Evolutionary conservation across 306 rosid species (phyloP), one percentile per base, ranked within the genome.

Genomic region (Cucurbita moschata): DNA sequence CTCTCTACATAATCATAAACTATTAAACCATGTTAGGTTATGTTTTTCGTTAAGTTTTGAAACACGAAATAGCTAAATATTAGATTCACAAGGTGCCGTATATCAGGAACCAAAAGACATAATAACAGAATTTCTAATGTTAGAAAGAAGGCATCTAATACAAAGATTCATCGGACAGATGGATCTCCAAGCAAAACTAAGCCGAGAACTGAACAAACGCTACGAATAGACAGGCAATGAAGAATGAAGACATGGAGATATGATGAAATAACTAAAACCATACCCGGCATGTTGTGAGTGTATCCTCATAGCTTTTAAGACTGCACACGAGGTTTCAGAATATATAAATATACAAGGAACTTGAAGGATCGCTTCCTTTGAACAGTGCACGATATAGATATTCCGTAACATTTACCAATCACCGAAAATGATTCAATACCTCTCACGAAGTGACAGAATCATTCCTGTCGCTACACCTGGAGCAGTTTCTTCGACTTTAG

Each of bases 371-470:
- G 16, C 21, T 1, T 15, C 39, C 68, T 57, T 5, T 16, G 7
- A 74, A 62, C 63, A 74, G 12, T 56, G 47, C 58, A 42, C 18
- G 53, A 6, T 15, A 23, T 23, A 44, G 42, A 47, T 2, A 30
- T 13, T 26, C 15, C 13, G 18, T 6, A 15, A 69, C 26, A 15
- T 49, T 15, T 26, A 49, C 23, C 43, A 35, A 51, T 38, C 64
- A 38, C 51, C 10, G 23, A 4, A 44, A 7, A 51, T n/a, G 7
- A 57, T 69, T 47, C 10, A 18, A 39, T 83, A 93, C 98, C 96
- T 83, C 86, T 90, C 96, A n/a, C 96, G 98, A 79, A 90, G 96
- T 56, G 96, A 82, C 86, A 90, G 85, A 73, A 93, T 93, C 98
- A 90, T 93, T 76, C 96, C 91, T 18, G 98, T 93, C 57, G 96